Percentiles rank a stretch among this genome's conserved stretches.
These are phyloP conservation scores for Colletotrichum tofieldiae DNA, from an alignment of 2,329 filamentous ascomycete species.

Conservation along the genomic window DNA sequence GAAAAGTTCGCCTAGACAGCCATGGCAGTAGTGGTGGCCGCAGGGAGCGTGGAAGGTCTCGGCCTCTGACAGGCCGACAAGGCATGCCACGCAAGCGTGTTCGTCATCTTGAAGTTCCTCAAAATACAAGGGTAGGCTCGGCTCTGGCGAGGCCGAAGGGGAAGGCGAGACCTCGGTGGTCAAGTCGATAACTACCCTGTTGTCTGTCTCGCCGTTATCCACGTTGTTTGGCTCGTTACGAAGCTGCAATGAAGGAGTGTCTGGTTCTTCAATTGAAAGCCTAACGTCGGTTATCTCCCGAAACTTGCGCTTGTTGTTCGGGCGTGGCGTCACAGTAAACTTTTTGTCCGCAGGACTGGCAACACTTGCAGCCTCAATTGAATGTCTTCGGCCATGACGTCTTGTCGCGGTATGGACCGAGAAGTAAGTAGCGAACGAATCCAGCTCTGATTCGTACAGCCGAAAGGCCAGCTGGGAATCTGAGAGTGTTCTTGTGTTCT, in stretches of 20 bases:
- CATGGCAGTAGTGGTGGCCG: conserved; percentile 66
- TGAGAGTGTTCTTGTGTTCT: background rate
- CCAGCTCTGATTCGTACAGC: background rate
- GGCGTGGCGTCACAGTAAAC: background rate
- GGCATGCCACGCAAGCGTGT: background rate
- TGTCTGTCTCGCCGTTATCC: background rate
- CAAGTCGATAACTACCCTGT: background rate
- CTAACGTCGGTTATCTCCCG: background rate
- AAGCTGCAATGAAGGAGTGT: too few species aligned
- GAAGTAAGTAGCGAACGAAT: background rate
- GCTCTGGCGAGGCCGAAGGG: background rate
- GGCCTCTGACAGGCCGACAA: background rate
- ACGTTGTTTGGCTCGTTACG: background rate
- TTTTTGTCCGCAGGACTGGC: background rate
- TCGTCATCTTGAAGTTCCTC: background rate
- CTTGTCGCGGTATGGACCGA: background rate
- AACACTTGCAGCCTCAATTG: background rate
- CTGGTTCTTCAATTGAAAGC: background rate
- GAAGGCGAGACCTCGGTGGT: background rate
- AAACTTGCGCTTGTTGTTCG: background rate
- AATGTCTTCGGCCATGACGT: background rate
- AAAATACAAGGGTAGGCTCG: background rate
- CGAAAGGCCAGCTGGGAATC: background rate
- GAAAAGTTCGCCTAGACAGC: conserved; percentile 65
- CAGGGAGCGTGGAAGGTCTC: conserved; percentile 50